Conservation (phyloP, 2,329 filamentous ascomycete genomes). For the Hypocrella siamensis region DNA sequence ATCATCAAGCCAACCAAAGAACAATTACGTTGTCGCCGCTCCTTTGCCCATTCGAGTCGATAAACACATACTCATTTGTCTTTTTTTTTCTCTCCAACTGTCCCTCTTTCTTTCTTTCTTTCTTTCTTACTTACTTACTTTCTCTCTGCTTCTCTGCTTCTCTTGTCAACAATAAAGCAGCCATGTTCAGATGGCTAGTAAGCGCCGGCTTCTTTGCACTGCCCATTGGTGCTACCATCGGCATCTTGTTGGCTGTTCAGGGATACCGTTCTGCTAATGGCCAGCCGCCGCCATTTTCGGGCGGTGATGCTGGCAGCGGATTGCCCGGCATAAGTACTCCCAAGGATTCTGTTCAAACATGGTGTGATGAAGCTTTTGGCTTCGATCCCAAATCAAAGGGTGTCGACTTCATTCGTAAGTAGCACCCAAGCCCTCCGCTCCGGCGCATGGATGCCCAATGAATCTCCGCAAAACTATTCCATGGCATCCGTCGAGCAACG, state of each 20-base stretch:
- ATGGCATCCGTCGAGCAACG: no score
- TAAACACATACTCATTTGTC: no score
- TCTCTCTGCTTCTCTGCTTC: background rate
- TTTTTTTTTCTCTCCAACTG: no score
- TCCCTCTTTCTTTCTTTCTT: background rate
- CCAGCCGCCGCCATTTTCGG: conserved; percentile 25
- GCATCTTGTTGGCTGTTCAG: conserved; percentile 32
- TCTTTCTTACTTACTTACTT: background rate
- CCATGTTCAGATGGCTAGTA: conserved; percentile 29
- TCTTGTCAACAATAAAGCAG: conserved; percentile 2
- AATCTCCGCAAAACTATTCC: no score
- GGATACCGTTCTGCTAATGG: conserved; percentile 24
- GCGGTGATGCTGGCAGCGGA: conserved; percentile 7
- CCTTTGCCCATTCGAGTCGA: no score
- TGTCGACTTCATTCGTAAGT: conserved; percentile 31
- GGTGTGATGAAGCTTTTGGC: conserved; percentile 28
- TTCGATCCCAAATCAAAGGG: conserved; percentile 26
- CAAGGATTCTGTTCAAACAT: conserved; percentile 14
- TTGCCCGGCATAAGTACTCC: conserved; percentile 2
- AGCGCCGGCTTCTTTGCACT: conserved; percentile 33
- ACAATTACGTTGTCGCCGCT: no score
- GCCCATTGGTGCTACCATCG: conserved; percentile 32
- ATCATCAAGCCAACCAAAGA: no score
- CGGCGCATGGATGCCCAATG: background rate
- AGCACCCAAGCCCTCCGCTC: background rate